These are phyloP conservation scores for Cryptococcus sp. DNA, from an alignment of 1,284 basidiomycete genomes.

Conservation along the genomic window DNA sequence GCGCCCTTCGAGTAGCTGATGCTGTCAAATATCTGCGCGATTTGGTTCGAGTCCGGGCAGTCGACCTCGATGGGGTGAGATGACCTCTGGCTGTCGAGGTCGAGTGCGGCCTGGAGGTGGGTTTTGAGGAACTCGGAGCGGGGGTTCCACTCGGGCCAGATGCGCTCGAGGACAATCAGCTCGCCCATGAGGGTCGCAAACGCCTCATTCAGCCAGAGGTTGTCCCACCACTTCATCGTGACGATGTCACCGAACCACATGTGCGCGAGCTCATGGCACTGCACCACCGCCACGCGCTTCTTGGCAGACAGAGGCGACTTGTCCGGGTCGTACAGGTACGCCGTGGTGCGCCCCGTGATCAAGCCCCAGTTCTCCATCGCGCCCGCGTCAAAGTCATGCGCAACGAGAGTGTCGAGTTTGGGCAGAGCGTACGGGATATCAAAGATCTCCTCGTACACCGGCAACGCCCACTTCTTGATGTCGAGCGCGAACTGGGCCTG, in stretches of 20 bases:
- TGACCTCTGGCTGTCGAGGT: constrained; percentile 82
- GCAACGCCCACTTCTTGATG: constrained; percentile 79
- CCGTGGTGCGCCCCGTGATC: constrained; percentile 83
- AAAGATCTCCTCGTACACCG: constrained; percentile 90
- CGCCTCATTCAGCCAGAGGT: constrained; percentile 68
- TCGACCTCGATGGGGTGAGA: constrained; percentile 95
- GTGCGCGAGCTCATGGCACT: constrained; percentile 53
- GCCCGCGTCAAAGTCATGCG: constrained; percentile 82
- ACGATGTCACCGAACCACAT: constrained; percentile 83
- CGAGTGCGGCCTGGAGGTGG: constrained; percentile 61
- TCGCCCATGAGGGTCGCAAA: constrained; percentile 87
- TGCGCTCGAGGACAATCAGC: constrained; percentile 76
- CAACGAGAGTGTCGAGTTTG: constrained; percentile 83
- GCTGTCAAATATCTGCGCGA: constrained; percentile 84
- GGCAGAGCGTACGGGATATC: constrained; percentile 88
- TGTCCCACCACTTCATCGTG: constrained; percentile 93
- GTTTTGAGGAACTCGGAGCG: constrained; percentile 56
- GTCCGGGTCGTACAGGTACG: constrained; percentile 76
- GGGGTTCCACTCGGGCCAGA: constrained; percentile 57
- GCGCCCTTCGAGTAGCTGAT: constrained; percentile 85
- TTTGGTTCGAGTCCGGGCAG: constrained; percentile 79
- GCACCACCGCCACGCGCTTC: constrained; percentile 72
- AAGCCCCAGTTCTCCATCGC: constrained; percentile 97
- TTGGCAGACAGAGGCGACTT: constrained; percentile 71
- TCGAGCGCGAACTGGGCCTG: constrained; percentile 70